Evolutionary conservation across 1,284 basidiomycete genomes (phyloP).

Genomic region (Meripilus lineatus): DNA sequence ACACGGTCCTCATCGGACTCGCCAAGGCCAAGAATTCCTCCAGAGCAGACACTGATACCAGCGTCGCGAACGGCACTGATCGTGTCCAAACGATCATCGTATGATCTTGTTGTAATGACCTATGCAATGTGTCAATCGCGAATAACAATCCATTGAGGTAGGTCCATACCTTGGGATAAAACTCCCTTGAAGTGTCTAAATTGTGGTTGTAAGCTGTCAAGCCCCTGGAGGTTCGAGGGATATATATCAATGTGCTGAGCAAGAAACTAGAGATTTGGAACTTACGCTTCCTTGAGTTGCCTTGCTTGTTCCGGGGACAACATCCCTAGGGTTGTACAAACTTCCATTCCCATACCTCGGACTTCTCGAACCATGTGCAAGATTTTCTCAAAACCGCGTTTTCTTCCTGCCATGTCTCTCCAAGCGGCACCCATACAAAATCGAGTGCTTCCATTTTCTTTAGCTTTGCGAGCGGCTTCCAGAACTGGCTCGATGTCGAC

Average conservation of each 20-base stretch:
- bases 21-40: slow-evolving; percentile 93
- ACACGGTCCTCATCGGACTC: slow-evolving; percentile 90
- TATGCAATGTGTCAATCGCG: slow-evolving; percentile 25
- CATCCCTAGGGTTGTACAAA: slow-evolving; percentile 99
- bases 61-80: slow-evolving; percentile 90
- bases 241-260: neutral
- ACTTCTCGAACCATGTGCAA: slow-evolving; percentile 90
- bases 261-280: no score
- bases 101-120: slow-evolving; percentile 94
- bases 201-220: slow-evolving; percentile 99
- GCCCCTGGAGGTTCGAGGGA: slow-evolving; percentile 49
- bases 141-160: slow-evolving; percentile 1
- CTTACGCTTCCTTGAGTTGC: slow-evolving; percentile 88
- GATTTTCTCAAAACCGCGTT: slow-evolving; percentile 93
- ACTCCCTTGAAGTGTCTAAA: slow-evolving; percentile 96
- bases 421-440: slow-evolving; percentile 99
- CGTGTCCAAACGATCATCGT: slow-evolving; percentile 90
- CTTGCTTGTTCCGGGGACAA: slow-evolving; percentile 90
- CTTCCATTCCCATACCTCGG: slow-evolving; percentile 91
- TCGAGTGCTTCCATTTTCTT: slow-evolving; percentile 93
- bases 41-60: slow-evolving; percentile 96
- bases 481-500: slow-evolving; percentile 93
- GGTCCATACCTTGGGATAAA: slow-evolving; percentile 77
- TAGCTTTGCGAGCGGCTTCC: slow-evolving; percentile 87
- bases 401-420: slow-evolving; percentile 92